Evolutionary conservation across 805 yeast species (phyloP).

Genomic region (Tetrapisispora namnaoensis): DNA sequence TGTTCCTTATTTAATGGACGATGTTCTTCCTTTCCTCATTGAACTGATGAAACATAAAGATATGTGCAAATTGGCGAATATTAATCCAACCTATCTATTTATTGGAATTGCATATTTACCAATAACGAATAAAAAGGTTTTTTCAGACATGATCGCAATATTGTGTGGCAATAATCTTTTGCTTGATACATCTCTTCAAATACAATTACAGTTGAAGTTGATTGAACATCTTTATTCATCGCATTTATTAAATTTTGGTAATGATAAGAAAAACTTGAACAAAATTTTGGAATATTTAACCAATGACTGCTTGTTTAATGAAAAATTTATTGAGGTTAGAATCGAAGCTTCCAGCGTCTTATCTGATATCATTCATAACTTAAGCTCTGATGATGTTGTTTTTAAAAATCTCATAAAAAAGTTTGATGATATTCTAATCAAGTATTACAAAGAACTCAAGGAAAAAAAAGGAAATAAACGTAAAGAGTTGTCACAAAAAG

Average conservation of each 20-base stretch:
- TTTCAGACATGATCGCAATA: conserved; percentile 36
- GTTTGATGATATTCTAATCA: conserved; percentile 29
- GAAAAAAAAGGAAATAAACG: conserved; percentile 12
- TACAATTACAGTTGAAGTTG: conserved; percentile 55
- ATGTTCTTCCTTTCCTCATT: conserved; percentile 62
- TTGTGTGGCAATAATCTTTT: conserved; percentile 33
- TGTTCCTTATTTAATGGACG: conserved; percentile 40
- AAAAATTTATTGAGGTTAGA: conserved; percentile 63
- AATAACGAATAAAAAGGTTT: conserved; percentile 31
- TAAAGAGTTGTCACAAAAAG: conserved; percentile 30
- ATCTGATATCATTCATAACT: conserved; percentile 70
- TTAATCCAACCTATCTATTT: conserved; percentile 44
- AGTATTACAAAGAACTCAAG: conserved; percentile 9
- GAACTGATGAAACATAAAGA: conserved; percentile 61
- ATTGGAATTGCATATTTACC: conserved; percentile 40
- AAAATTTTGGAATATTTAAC: conserved; percentile 42
- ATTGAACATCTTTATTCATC: conserved; percentile 63
- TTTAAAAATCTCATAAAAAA: conserved; percentile 29
- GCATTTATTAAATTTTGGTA: conserved; percentile 46
- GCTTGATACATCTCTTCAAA: conserved; percentile 49
- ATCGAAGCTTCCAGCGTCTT: conserved; percentile 62
- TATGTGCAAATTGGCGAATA: conserved; percentile 59
- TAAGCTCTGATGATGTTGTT: conserved; percentile 31
- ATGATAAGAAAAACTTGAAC: conserved; percentile 32
- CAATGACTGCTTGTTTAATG: conserved; percentile 41